These are phyloP conservation scores for Tarenaya hassleriana DNA, from an alignment of 345 rosid genomes.

Conservation along the genomic window DNA sequence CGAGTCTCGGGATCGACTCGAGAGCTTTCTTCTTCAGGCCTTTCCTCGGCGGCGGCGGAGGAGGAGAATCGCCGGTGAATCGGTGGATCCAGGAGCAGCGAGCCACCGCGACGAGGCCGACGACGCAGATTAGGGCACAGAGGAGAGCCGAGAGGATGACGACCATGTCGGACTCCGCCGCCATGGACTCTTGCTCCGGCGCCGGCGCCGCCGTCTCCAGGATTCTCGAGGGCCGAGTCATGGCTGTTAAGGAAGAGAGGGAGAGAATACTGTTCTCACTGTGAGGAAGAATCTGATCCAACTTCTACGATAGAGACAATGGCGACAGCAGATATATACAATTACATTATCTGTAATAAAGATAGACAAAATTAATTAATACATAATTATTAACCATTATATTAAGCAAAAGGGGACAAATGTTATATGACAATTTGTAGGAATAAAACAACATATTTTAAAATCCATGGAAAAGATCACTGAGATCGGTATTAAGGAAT, in stretches of 20 bases:
- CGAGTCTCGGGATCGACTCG: conserved; percentile 51
- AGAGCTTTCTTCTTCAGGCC: conserved; percentile 70
- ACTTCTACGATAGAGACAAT: conserved; percentile 12
- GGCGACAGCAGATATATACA: conserved; percentile 25
- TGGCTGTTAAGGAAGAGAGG: conserved; percentile 10
- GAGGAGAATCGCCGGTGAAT: conserved; percentile 23
- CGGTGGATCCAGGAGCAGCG: conserved; percentile 68
- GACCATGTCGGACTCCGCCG: conserved; percentile 58
- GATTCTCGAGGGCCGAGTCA: conserved; percentile 38
- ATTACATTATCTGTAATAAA: conserved; percentile 21
- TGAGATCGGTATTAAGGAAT: no score
- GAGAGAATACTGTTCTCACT: neutral
- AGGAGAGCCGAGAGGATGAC: conserved; percentile 63
- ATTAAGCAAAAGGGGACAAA: conserved; percentile 14
- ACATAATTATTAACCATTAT: conserved; percentile 9
- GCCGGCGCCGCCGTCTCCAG: conserved; percentile 35
- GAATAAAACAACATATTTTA: no score
- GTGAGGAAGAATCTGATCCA: conserved; percentile 23
- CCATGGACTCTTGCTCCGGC: conserved; percentile 29
- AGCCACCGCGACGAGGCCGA: conserved; percentile 60
- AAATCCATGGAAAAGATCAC: no score
- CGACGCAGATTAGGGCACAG: conserved; percentile 63
- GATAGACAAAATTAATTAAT: neutral
- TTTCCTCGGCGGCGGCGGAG: conserved; percentile 39
- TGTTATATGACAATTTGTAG: no score